Conservation (phyloP, 768 basidiomycete species). For the Auriscalpium vulgare region DNA sequence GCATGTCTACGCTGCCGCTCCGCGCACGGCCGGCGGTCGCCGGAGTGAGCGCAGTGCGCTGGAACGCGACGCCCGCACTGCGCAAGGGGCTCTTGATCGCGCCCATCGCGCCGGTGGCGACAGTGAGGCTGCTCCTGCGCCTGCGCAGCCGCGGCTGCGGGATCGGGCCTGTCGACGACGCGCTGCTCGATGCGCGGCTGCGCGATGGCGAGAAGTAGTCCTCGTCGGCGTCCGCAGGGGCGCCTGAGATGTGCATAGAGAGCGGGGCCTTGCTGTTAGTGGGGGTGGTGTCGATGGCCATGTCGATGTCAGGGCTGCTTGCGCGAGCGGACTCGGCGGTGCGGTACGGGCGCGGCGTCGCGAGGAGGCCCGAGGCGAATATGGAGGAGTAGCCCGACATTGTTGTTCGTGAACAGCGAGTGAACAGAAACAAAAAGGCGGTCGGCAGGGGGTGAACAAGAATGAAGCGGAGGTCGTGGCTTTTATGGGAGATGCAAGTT, state of each 20-base stretch:
- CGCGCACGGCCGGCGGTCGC: slow-evolving; percentile 1
- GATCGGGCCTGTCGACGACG: slow-evolving; percentile 5
- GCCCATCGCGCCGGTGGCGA: slow-evolving; percentile 45
- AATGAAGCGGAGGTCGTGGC: too few relatives aligned
- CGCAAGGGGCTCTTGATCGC: slow-evolving; percentile 51
- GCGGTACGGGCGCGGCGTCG: slow-evolving; percentile 27
- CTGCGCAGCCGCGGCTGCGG: slow-evolving; percentile 40
- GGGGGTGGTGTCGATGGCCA: slow-evolving; percentile 29
- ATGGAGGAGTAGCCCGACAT: slow-evolving; percentile 45
- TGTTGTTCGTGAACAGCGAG: too few relatives aligned
- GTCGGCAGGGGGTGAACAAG: too few relatives aligned
- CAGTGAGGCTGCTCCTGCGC: slow-evolving; percentile 56
- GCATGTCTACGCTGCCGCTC: slow-evolving; percentile 8
- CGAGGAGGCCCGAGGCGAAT: slow-evolving; percentile 65
- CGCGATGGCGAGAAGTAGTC: slow-evolving; percentile 22
- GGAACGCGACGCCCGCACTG: slow-evolving; percentile 41
- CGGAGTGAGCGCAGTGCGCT: slow-evolving; percentile 37
- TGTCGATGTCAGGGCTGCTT: slow-evolving; percentile 27
- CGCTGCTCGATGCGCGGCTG: slow-evolving; percentile 17
- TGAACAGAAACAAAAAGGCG: too few relatives aligned
- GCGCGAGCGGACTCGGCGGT: slow-evolving; percentile 13
- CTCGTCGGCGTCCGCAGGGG: slow-evolving; percentile 19
- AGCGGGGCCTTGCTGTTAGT: slow-evolving; percentile 20
- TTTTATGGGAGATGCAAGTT: too few relatives aligned
- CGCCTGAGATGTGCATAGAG: slow-evolving; percentile 11